phyloP scores from a whole-genome alignment of 2,329 filamentous ascomycete species.

The Xylariaceae sp. region DNA sequence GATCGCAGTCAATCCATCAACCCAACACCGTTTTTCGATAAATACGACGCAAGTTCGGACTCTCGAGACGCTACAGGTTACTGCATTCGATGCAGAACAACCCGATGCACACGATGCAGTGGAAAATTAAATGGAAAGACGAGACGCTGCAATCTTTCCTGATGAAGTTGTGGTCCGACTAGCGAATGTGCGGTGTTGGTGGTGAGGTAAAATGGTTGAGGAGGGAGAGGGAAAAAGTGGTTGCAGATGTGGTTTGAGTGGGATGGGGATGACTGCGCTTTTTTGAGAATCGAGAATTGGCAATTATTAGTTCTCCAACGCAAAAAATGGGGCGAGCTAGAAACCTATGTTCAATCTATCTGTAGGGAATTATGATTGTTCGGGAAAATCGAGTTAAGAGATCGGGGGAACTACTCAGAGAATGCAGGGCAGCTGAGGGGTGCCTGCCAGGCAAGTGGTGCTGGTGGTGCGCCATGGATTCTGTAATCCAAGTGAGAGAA shows the following conservation, averaged over 20 bases:
- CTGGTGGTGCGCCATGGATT: background rate
- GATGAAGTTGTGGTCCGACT: constrained; percentile 31
- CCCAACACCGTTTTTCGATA: constrained; percentile 13
- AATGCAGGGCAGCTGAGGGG: constrained; percentile 17
- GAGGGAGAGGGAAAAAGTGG: constrained; percentile 26
- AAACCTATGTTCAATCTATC: constrained; percentile 18
- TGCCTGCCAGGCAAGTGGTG: too few relatives aligned
- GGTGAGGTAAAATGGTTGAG: constrained; percentile 25
- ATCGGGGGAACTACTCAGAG: constrained; percentile 29
- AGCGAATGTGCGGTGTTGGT: constrained; percentile 28
- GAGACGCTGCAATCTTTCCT: constrained; percentile 32
- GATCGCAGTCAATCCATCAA: constrained; percentile 9
- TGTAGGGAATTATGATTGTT: constrained; percentile 36
- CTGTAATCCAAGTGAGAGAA: background rate
- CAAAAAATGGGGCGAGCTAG: constrained; percentile 44
- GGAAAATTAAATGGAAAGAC: constrained; percentile 28
- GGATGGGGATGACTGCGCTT: constrained; percentile 48
- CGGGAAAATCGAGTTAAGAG: constrained; percentile 31
- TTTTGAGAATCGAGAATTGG: constrained; percentile 35
- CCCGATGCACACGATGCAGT: constrained; percentile 23
- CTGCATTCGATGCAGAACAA: constrained; percentile 23
- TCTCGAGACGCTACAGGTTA: constrained; percentile 10
- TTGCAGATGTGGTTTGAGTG: constrained; percentile 30
- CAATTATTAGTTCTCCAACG: constrained; percentile 42
- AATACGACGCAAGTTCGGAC: constrained; percentile 11